A percentile compares a stretch with the other conserved stretches of the same genome.
These are phyloP conservation scores for Eruca vesicaria DNA, from an alignment of 441 rosid genomes.

Conservation along the genomic window DNA sequence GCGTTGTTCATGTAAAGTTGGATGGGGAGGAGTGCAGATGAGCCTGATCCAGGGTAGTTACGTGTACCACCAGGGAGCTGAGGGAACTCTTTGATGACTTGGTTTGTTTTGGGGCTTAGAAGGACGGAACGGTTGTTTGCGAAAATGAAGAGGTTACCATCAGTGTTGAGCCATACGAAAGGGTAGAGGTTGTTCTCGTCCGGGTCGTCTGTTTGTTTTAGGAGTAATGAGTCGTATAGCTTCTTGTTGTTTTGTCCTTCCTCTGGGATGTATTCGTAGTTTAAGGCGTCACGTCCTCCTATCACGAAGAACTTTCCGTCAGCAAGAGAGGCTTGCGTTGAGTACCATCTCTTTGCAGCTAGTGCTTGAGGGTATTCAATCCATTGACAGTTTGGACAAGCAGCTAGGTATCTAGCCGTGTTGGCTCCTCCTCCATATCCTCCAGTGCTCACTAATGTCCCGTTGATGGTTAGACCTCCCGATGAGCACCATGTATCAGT, in stretches of 20 bases:
- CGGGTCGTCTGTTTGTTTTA: background rate
- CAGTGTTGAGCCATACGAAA: background rate
- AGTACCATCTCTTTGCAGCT: slow-evolving; percentile 55
- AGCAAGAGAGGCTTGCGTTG: slow-evolving; percentile 55
- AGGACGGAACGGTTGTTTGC: background rate
- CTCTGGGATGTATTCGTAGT: slow-evolving; percentile 53
- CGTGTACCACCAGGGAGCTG: background rate
- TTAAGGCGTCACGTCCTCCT: slow-evolving; percentile 57
- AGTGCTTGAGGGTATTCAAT: slow-evolving; percentile 40
- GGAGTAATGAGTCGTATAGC: slow-evolving; percentile 34
- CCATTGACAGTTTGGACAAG: slow-evolving; percentile 50
- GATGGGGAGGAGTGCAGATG: slow-evolving; percentile 59
- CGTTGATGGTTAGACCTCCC: slow-evolving; percentile 50
- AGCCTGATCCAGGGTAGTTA: slow-evolving; percentile 39
- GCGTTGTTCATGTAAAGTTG: slow-evolving; percentile 34
- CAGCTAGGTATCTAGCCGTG: slow-evolving; percentile 41
- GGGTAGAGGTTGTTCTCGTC: background rate
- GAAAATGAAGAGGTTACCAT: background rate
- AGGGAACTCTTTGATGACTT: background rate
- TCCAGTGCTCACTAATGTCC: slow-evolving; percentile 55
- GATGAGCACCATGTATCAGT: slow-evolving; percentile 74
- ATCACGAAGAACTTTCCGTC: slow-evolving; percentile 49
- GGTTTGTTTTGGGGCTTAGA: background rate
- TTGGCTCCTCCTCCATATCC: slow-evolving; percentile 58
- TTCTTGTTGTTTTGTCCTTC: slow-evolving; percentile 33